Percentiles rank a stretch among this genome's conserved stretches.
Conservation (phyloP, 306 rosid species). For the Dryas octopetala region DNA sequence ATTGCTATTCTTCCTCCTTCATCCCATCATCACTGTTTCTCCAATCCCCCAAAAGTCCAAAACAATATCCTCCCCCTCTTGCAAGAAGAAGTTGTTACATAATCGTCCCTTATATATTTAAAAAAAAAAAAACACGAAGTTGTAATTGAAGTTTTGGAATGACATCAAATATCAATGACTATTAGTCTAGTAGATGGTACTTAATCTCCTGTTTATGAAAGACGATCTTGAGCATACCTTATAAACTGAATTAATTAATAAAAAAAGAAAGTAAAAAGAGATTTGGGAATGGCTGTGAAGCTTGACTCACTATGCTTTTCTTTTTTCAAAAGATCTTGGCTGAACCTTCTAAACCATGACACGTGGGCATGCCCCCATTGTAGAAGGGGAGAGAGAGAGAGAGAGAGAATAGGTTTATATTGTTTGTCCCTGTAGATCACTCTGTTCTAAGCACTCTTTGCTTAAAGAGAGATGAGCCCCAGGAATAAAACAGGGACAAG, state of each 20-base stretch:
- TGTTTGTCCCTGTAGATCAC: conserved; percentile 39
- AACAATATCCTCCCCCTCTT: no score
- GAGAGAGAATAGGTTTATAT: conserved; percentile 38
- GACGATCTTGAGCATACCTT: no score
- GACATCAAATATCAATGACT: not conserved
- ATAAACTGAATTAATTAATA: no score
- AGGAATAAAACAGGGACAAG: conserved; percentile 71
- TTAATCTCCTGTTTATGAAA: no score
- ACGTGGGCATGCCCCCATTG: conserved; percentile 37
- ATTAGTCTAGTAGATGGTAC: no score
- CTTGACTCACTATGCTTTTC: conserved; percentile 73
- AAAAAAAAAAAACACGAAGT: not conserved
- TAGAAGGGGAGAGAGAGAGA: conserved; percentile 28
- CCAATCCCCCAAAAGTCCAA: no score
- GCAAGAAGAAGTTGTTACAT: no score
- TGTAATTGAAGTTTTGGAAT: not conserved
- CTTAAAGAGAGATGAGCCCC: conserved; percentile 78
- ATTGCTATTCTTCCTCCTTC: no score
- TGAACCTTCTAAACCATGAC: conserved; percentile 28
- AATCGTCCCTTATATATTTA: no score
- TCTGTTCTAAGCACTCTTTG: conserved; percentile 80
- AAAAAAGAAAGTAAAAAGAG: not conserved
- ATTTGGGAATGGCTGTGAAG: conserved; percentile 14
- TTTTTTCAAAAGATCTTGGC: conserved; percentile 60
- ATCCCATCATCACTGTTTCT: no score